Conservation (phyloP, 768 basidiomycete species). For the Lentinula sp. region DNA sequence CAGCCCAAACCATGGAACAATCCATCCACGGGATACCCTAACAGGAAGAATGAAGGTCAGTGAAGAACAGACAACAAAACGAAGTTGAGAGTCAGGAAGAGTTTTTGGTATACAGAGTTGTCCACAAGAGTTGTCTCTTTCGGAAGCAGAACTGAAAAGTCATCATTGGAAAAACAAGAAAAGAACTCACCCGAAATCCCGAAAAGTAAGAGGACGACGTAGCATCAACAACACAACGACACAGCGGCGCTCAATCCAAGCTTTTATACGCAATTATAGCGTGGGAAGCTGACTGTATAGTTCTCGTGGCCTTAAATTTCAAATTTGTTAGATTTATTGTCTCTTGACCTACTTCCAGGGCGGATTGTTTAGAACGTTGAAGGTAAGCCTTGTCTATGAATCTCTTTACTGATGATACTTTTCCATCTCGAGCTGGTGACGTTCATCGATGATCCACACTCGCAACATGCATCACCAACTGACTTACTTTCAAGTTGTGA, state of each 20-base stretch:
- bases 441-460: constrained; percentile 62
- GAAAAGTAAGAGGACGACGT: no score
- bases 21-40: no score
- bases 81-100: constrained; percentile 40
- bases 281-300: background rate
- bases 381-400: constrained; percentile 24
- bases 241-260: background rate
- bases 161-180: constrained; percentile 33
- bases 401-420: constrained; percentile 51
- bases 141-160: constrained; percentile 82
- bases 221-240: background rate
- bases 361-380: background rate
- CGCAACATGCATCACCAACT: constrained; percentile 76
- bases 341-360: no score
- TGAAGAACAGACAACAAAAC: background rate
- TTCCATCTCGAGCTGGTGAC: constrained; percentile 74
- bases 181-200: constrained; percentile 17
- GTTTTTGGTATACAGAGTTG: constrained; percentile 46
- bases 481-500: constrained; percentile 24
- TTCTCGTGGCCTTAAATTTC: background rate
- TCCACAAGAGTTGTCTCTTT: constrained; percentile 78
- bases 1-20: background rate
- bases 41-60: background rate
- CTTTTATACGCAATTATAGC: background rate
- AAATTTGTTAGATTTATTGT: background rate